Evolutionary conservation across 164 flowering plant genomes (phyloP).

Genomic region (Macadamia tetraphylla): DNA sequence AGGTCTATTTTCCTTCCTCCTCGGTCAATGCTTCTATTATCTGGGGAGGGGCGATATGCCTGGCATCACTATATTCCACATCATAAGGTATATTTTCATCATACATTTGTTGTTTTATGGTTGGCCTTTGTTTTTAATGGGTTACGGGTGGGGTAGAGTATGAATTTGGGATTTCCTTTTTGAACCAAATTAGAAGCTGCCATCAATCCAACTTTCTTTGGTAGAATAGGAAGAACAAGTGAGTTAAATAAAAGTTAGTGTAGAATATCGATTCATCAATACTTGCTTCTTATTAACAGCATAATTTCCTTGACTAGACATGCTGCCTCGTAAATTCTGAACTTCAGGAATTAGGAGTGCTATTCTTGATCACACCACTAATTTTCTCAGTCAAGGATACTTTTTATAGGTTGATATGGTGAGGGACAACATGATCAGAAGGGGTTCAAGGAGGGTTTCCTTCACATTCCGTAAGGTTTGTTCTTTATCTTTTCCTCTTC

Average conservation of each 20-base stretch:
- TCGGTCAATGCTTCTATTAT: conserved; percentile 76
- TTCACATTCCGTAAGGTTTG: conserved; percentile 84
- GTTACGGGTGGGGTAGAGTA: too few species aligned
- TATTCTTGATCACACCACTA: neutral
- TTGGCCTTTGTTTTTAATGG: neutral
- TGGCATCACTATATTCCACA: conserved; percentile 99
- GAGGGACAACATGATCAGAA: conserved; percentile 42
- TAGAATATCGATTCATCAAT: too few species aligned
- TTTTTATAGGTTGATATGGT: conserved; percentile 69
- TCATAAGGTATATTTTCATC: conserved; percentile 60
- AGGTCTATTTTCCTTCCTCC: conserved; percentile 85
- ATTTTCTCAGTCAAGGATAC: neutral
- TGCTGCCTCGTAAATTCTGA: neutral
- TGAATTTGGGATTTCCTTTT: too few species aligned
- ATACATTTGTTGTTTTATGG: neutral
- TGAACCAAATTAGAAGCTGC: too few species aligned
- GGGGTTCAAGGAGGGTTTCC: conserved; percentile 81
- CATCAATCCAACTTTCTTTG: too few species aligned
- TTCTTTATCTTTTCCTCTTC: too few species aligned
- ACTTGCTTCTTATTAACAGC: too few species aligned
- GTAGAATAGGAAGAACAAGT: too few species aligned
- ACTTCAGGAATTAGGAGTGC: neutral
- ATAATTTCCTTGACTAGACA: neutral
- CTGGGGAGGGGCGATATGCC: conserved; percentile 92
- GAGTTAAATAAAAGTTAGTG: too few species aligned